A percentile compares a stretch with the other conserved stretches of the same genome.
These are phyloP conservation scores for Hypoxylon intermedium DNA, from an alignment of 495 filamentous ascomycete genomes.

Conservation along the genomic window DNA sequence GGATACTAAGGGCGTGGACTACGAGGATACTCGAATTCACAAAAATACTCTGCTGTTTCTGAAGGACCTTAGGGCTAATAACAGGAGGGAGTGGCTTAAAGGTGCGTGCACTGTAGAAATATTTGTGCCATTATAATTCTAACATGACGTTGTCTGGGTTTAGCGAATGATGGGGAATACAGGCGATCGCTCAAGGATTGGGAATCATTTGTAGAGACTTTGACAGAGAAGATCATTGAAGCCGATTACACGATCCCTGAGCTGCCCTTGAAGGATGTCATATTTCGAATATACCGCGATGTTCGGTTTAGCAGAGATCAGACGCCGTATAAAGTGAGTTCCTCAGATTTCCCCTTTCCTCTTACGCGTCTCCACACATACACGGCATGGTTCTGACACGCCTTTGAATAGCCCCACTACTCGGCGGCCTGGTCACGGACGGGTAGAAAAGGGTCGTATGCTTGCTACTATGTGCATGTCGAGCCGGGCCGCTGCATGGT, in stretches of 20 bases:
- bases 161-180: conserved; percentile 79
- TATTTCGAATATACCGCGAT: conserved; percentile 87
- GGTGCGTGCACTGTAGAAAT: conserved; percentile 52
- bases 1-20: conserved; percentile 68
- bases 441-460: conserved; percentile 84
- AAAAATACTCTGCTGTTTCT: conserved; percentile 84
- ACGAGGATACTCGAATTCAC: conserved; percentile 74
- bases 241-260: conserved; percentile 82
- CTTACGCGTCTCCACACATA: background rate
- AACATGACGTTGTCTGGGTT: background rate
- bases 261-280: conserved; percentile 80
- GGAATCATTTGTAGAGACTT: conserved; percentile 71
- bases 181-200: conserved; percentile 79
- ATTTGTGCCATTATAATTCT: background rate
- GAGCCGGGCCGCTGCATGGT: conserved; percentile 54
- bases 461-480: conserved; percentile 72
- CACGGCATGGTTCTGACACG: background rate
- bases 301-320: conserved; percentile 78
- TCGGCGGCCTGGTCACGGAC: conserved; percentile 86
- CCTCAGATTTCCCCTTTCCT: background rate
- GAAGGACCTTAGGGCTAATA: conserved; percentile 75
- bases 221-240: conserved; percentile 73
- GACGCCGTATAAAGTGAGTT: conserved; percentile 81
- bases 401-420: conserved; percentile 68
- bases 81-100: conserved; percentile 83